Conservation (phyloP, 2,329 filamentous ascomycete species). For the Boeremia lycopersici region DNA sequence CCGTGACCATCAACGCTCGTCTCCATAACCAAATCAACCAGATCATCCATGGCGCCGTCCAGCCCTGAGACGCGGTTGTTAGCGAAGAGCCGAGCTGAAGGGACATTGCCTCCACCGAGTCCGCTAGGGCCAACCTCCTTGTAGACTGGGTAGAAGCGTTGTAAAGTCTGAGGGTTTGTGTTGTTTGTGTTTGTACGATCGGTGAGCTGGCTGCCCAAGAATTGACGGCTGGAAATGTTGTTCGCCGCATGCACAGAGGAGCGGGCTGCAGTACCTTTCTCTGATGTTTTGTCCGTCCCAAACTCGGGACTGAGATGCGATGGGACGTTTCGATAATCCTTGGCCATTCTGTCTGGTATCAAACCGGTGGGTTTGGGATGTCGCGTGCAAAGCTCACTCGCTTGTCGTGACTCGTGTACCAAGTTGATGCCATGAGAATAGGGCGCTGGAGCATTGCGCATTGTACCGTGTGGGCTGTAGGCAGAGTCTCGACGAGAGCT, state of each 20-base stretch:
- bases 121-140: constrained; percentile 28
- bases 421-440: constrained; percentile 24
- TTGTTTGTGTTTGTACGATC: constrained; percentile 31
- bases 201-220: constrained; percentile 35
- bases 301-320: constrained; percentile 17
- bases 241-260: constrained; percentile 16
- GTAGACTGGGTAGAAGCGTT: constrained; percentile 33
- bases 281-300: constrained; percentile 18
- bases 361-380: constrained; percentile 19
- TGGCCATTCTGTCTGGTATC: constrained; percentile 18
- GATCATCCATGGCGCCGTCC: constrained; percentile 49
- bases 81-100: constrained; percentile 26
- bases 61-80: constrained; percentile 40
- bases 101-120: constrained; percentile 10
- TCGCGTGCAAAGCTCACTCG: constrained; percentile 20
- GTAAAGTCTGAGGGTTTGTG: constrained; percentile 28
- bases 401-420: constrained; percentile 20
- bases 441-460: constrained; percentile 14
- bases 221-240: constrained; percentile 22
- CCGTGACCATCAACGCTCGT: constrained; percentile 21
- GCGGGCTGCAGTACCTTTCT: constrained; percentile 25
- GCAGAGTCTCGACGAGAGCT: constrained; percentile 21
- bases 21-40: constrained; percentile 38
- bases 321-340: constrained; percentile 15
- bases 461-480: constrained; percentile 21